Evolutionary conservation across 768 basidiomycete genomes (phyloP).

Genomic region (Neoboletus subvelutipes): DNA sequence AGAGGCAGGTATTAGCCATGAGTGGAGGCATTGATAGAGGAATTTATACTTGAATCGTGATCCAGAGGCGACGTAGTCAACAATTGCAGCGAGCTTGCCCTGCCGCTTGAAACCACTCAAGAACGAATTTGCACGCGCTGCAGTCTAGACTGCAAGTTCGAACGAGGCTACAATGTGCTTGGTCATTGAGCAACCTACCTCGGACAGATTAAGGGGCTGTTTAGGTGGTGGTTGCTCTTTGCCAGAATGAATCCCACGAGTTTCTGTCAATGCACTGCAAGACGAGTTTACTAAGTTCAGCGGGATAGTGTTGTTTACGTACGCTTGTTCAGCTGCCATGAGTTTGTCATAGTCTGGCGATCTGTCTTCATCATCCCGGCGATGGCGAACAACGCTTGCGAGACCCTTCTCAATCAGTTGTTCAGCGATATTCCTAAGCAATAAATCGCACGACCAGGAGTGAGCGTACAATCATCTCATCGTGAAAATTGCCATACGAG

Average conservation of each 20-base stretch:
- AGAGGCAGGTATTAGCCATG: conserved; percentile 1
- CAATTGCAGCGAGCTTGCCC: conserved; percentile 79
- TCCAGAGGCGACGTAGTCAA: conserved; percentile 92
- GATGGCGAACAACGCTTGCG: conserved; percentile 87
- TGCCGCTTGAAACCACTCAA: conserved; percentile 88
- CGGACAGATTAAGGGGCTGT: conserved; percentile 87
- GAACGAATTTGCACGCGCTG: conserved; percentile 79
- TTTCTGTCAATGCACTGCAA: conserved; percentile 70
- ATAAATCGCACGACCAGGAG: conserved; percentile 1
- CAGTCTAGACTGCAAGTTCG: conserved; percentile 43
- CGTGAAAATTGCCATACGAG: conserved; percentile 47
- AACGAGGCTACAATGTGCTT: neutral
- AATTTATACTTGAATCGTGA: conserved; percentile 85
- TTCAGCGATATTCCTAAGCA: conserved; percentile 80
- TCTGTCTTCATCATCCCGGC: conserved; percentile 91
- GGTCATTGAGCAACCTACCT: conserved; percentile 47
- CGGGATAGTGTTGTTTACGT: conserved; percentile 32
- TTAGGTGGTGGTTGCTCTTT: conserved; percentile 83
- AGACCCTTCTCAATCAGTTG: conserved; percentile 92
- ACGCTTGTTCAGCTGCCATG: conserved; percentile 93
- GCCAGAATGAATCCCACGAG: conserved; percentile 85
- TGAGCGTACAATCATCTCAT: neutral
- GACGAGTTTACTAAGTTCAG: conserved; percentile 8
- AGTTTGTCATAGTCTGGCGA: conserved; percentile 96
- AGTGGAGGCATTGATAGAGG: neutral